A percentile compares a stretch with the other conserved stretches of the same genome.
Conservation (phyloP, 768 basidiomycete genomes). For the Boletellus ananiceps region DNA sequence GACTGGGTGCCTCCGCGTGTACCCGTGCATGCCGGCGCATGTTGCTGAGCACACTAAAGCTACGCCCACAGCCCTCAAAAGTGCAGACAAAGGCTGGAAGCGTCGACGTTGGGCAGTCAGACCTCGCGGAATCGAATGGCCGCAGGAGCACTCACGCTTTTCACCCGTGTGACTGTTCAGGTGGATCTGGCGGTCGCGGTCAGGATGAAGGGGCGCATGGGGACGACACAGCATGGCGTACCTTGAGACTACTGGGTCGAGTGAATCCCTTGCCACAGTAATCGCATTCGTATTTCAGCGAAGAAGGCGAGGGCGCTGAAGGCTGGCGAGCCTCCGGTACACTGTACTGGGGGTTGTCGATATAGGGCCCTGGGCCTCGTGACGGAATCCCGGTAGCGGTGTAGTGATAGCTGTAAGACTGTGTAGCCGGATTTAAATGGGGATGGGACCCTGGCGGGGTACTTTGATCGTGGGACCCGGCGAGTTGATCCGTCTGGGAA, state of each 20-base stretch:
- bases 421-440: slow-evolving; percentile 22
- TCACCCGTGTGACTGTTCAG: slow-evolving; percentile 82
- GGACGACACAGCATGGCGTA: slow-evolving; percentile 23
- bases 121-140: slow-evolving; percentile 7
- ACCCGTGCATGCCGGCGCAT: slow-evolving; percentile 84
- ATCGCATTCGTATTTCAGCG: slow-evolving; percentile 65
- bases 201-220: not conserved
- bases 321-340: slow-evolving; percentile 16
- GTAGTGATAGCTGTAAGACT: slow-evolving; percentile 18
- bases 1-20: slow-evolving; percentile 39
- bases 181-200: slow-evolving; percentile 54
- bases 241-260: slow-evolving; percentile 79
- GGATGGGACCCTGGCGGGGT: slow-evolving; percentile 21
- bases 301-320: slow-evolving; percentile 27
- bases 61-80: slow-evolving; percentile 68
- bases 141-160: slow-evolving; percentile 55
- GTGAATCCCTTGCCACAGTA: slow-evolving; percentile 82
- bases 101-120: slow-evolving; percentile 5
- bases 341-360: slow-evolving; percentile 15
- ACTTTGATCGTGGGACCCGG: slow-evolving; percentile 28
- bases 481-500: slow-evolving; percentile 25
- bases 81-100: slow-evolving; percentile 69
- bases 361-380: slow-evolving; percentile 17
- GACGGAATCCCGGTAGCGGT: slow-evolving; percentile 14
- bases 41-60: slow-evolving; percentile 84